Base-by-base conservation (phyloP, 306 rosid species). In the Ceratonia siliqua region DNA sequence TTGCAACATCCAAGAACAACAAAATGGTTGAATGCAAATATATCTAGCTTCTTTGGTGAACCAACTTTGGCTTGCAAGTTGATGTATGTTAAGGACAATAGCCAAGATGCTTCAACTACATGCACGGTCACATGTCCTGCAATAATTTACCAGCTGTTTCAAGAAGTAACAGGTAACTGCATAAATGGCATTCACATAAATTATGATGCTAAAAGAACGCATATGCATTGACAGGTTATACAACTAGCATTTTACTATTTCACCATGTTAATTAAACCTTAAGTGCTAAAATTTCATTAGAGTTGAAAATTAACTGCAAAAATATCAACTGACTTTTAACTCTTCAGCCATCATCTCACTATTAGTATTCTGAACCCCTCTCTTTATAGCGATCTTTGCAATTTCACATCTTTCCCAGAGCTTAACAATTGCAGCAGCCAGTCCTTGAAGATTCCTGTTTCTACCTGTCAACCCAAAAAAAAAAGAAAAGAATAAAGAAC, bases 361-460 rank as follows among this genome's bases (percentile, higher is more conserved):
- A 39, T 90, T 87, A 74, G 96, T 89, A 75, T 91, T 87, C 88
- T 89, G 94, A 62, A 91, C 89, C 82, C 96, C 98, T 88, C 97
- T 89, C 77, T 94, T 94, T 69, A 94, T 75, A 81, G 98, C 96
- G 83, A 91, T 79, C 77, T 94, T 94, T 62, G 89, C 97, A 45
- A 94, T 89, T 81, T 94, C 98, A 72, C 96, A 91, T 82, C 87
- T 91, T 83, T 94, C 94, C 98, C 98, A 94, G 33, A 94, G 86
- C 85, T 86, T 91, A 73, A 85, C 83, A 72, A 91, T 85, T 55
- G 93, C 91, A 76, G 89, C 72, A 39, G 97, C 98, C 73, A 94
- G 68, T 76, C 98, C 98, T 72, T 94, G 98, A 83, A 76, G 97
- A 53, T 87, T 94, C 72, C 85, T 83, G 59, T 89, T 89, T 79